Conservation (phyloP, 495 filamentous ascomycete species). For the Aspergillus bertholletiae region DNA sequence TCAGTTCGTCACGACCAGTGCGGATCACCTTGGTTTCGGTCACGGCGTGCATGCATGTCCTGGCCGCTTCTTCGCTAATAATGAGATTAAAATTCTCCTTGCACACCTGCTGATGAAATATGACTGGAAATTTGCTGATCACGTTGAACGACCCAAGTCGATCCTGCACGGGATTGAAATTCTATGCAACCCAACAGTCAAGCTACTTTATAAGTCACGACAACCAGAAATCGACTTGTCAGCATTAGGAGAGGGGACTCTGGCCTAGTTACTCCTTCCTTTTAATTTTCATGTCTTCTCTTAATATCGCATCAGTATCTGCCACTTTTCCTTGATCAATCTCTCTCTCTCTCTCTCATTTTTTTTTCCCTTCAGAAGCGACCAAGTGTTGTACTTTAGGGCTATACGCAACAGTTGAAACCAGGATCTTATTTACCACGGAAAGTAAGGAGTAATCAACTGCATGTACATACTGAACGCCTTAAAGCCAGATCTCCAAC, state of each 20-base stretch:
- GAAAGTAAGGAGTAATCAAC: no score
- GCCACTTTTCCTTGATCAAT: no score
- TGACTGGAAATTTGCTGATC: slow-evolving; percentile 45
- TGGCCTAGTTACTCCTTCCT: not conserved
- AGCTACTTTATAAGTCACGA: slow-evolving; percentile 27
- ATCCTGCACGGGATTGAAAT: slow-evolving; percentile 25
- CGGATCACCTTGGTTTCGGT: slow-evolving; percentile 44
- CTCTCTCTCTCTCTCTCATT: no score
- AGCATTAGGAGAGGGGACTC: slow-evolving; percentile 17
- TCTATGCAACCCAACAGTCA: slow-evolving; percentile 26
- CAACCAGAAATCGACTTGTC: slow-evolving; percentile 27
- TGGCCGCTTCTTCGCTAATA: slow-evolving; percentile 50
- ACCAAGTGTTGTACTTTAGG: no score
- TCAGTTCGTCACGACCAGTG: slow-evolving; percentile 44
- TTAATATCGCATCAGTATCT: not conserved
- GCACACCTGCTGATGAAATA: slow-evolving; percentile 50
- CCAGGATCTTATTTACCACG: no score
- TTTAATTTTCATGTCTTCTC: not conserved
- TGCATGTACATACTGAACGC: not conserved
- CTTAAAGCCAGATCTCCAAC: not conserved
- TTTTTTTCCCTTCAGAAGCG: no score
- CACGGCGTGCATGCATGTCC: slow-evolving; percentile 53
- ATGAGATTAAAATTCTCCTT: slow-evolving; percentile 45
- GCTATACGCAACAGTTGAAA: no score
- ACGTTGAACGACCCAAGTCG: slow-evolving; percentile 17